These are phyloP conservation scores for Tolypocladium tundrense DNA, from an alignment of 2,329 filamentous ascomycete genomes.

Conservation along the genomic window DNA sequence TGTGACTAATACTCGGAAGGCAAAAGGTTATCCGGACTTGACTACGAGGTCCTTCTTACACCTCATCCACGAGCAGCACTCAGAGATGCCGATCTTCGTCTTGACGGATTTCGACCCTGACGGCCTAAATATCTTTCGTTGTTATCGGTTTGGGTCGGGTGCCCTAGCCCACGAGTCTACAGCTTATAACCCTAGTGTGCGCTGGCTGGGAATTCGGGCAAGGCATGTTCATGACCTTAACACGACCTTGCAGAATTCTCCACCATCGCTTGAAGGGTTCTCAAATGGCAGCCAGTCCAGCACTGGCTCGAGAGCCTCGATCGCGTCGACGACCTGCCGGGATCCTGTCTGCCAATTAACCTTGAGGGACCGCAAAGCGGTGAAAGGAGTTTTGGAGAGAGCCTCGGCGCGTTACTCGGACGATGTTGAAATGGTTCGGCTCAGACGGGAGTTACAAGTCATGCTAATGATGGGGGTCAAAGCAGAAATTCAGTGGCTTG, in stretches of 20 bases:
- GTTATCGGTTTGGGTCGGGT: constrained; percentile 62
- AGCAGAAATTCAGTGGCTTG: constrained; percentile 65
- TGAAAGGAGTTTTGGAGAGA: constrained; percentile 39
- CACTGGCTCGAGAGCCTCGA: constrained; percentile 3
- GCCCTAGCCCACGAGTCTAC: constrained; percentile 49
- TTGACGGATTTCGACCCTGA: constrained; percentile 71
- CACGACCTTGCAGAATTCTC: background rate
- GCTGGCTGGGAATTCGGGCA: constrained; percentile 54
- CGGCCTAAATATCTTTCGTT: constrained; percentile 62
- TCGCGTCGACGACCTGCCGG: constrained; percentile 15
- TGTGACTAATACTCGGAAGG: constrained; percentile 31
- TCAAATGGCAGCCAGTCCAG: constrained; percentile 3
- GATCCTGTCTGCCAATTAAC: constrained; percentile 32
- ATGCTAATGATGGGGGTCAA: constrained; percentile 70
- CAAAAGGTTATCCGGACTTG: constrained; percentile 74
- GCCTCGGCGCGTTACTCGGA: constrained; percentile 16
- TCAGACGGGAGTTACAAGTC: constrained; percentile 50
- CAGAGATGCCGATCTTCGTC: constrained; percentile 46
- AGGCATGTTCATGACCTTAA: constrained; percentile 22
- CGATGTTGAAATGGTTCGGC: constrained; percentile 23
- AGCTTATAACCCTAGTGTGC: constrained; percentile 37
- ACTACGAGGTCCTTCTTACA: constrained; percentile 56
- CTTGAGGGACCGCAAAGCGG: constrained; percentile 46
- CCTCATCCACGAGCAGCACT: constrained; percentile 34
- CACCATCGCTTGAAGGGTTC: background rate